Evolutionary conservation across 805 yeast species (phyloP), one percentile per base, ranked within the genome.

Genomic region (Saturnispora quitensis): DNA sequence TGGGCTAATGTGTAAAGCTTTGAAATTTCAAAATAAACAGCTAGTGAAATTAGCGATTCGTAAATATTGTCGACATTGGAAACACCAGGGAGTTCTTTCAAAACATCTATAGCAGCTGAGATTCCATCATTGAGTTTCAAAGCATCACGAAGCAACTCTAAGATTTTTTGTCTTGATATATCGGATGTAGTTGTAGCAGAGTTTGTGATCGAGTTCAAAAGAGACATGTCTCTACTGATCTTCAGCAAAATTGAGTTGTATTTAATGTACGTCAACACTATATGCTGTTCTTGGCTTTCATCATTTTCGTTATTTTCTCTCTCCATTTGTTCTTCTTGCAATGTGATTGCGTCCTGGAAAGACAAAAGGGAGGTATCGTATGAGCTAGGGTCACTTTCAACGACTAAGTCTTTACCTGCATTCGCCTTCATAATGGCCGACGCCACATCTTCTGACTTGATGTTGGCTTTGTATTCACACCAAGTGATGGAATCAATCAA

Each of bases 71-170:
- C 93, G 63, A 89, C 96, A 50, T 87, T 86, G 62, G 85, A 81
- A 18, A 91, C 96, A 73, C 98, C 98, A 0, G 97, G 97, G 48
- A 93, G 74, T 54, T 89, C 96, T 61, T 77, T 73, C 45, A 89
- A 68, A 57, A 83, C 84, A 3, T 67, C 68, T 35, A 84, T 63
- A 17, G 85, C 80, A 45, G 73, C 69, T 12, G 74, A 64, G 38
- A 87, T 73, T 8, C 74, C 70, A 22, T 75, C 78, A 53, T 73
- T 74, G 24, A 84, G 63, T 52, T 82, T 73, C 40, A 74, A 61
- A 5, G 69, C 62, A 56, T 81, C 82, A 52, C 69, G 72, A 46
- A 68, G 61, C 43, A 54, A 59, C 7, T 62, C 66, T 48, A 71
- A 54, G 12, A 64, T 56, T 12, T 60, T 59, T 17, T 61, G 55